These are phyloP conservation scores for Helicostylum pulchrum DNA, from an alignment of 192 early-diverging fungal species.

Conservation along the genomic window DNA sequence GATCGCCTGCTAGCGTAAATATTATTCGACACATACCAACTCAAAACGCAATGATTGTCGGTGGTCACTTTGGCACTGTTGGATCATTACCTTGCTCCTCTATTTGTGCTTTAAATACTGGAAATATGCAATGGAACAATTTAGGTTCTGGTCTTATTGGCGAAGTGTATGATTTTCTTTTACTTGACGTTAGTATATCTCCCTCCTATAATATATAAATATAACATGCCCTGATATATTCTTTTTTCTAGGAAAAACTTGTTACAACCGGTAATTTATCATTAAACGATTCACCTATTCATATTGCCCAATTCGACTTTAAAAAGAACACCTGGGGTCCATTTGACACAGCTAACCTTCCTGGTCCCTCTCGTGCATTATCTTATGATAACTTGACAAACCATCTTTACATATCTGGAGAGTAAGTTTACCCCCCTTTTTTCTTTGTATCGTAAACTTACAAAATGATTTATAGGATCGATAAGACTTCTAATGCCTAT, in stretches of 20 bases:
- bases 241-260: conserved; percentile 18
- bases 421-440: conserved; percentile 20
- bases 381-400: conserved; percentile 16
- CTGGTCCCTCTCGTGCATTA: conserved; percentile 13
- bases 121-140: conserved; percentile 31
- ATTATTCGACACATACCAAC: conserved; percentile 20
- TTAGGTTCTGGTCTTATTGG: conserved; percentile 32
- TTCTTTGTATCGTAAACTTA: conserved; percentile 3
- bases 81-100: conserved; percentile 31
- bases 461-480: background rate
- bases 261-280: conserved; percentile 23
- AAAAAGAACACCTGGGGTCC: conserved; percentile 14
- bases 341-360: background rate
- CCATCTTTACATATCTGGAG: conserved; percentile 38
- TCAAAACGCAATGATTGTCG: conserved; percentile 44
- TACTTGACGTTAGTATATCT: conserved; percentile 26
- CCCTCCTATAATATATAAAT: background rate
- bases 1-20: conserved; percentile 23
- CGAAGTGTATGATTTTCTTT: conserved; percentile 32
- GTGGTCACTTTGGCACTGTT: conserved; percentile 56
- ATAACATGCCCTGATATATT: background rate
- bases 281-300: conserved; percentile 15
- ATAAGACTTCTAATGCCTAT: conserved; percentile 13
- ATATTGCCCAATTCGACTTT: conserved; percentile 19
- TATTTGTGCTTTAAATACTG: conserved; percentile 34